These are phyloP conservation scores for Blyttiomyces sp. DNA, from an alignment of 371 early-diverging fungal genomes.

Conservation along the genomic window DNA sequence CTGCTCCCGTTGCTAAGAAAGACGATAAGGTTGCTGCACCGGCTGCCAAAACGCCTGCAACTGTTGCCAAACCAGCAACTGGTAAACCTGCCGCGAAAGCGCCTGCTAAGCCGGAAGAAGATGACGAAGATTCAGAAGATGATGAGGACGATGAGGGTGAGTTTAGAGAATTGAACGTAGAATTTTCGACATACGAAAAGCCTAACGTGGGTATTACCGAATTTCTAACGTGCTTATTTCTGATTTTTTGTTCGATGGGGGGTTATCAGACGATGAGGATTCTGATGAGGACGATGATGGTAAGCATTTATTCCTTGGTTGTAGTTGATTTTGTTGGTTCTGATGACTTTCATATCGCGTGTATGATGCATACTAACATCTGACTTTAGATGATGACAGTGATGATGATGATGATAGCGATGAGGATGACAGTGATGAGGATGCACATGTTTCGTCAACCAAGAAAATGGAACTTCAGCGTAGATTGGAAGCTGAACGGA, in stretches of 20 bases:
- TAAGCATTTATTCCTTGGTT: not conserved
- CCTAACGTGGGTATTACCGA: too few relatives aligned
- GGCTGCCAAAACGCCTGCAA: not conserved
- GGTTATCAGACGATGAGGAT: constrained; percentile 35
- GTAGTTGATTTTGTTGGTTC: not conserved
- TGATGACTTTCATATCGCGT: not conserved
- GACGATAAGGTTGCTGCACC: too few relatives aligned
- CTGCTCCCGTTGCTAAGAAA: too few relatives aligned
- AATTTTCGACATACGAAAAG: too few relatives aligned
- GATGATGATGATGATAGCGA: constrained; percentile 54
- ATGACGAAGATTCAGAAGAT: constrained; percentile 11
- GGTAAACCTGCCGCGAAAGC: constrained; percentile 22
- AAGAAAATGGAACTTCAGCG: constrained; percentile 58
- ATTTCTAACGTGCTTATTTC: too few relatives aligned
- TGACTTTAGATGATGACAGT: constrained; percentile 26
- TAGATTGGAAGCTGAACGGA: constrained; percentile 78
- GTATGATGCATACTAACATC: constrained; percentile 6
- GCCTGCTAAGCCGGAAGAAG: constrained; percentile 16
- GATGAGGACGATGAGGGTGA: constrained; percentile 25
- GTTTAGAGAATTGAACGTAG: constrained; percentile 7
- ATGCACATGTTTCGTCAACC: constrained; percentile 28
- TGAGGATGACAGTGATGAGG: constrained; percentile 47
- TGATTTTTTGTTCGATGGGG: too few relatives aligned
- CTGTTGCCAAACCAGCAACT: constrained; percentile 14
- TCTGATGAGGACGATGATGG: constrained; percentile 57